phyloP scores from a whole-genome alignment of 2,329 filamentous ascomycete species.

The Trichoderma gracile region DNA sequence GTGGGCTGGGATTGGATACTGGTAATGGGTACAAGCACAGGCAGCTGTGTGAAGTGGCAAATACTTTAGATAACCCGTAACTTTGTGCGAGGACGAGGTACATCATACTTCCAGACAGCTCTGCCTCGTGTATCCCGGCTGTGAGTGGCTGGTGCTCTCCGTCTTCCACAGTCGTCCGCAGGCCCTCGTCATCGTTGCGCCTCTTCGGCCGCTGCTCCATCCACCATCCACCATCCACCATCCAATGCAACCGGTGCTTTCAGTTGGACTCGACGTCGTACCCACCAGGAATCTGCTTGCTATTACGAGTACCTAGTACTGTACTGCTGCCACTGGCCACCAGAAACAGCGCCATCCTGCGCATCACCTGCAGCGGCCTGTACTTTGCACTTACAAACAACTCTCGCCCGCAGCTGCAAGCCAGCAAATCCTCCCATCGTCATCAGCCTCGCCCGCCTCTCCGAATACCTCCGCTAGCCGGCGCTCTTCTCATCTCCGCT shows the following conservation, averaged over 20 bases:
- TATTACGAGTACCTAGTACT: too few relatives aligned
- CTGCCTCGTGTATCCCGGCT: not conserved
- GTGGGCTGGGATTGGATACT: not conserved
- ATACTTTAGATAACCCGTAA: too few relatives aligned
- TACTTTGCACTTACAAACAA: not conserved
- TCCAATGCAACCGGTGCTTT: conserved; percentile 14
- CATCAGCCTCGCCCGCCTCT: not conserved
- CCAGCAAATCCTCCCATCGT: conserved; percentile 19
- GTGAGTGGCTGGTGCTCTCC: conserved; percentile 13
- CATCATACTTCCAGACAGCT: not conserved
- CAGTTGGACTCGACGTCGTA: not conserved
- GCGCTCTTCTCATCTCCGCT: conserved; percentile 1
- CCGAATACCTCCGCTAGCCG: not conserved
- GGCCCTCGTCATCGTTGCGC: conserved; percentile 36
- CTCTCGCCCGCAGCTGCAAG: conserved; percentile 2
- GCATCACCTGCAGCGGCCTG: conserved; percentile 5
- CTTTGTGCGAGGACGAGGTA: not conserved
- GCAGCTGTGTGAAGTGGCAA: too few relatives aligned
- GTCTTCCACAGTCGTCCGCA: conserved; percentile 4
- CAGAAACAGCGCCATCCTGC: conserved; percentile 12
- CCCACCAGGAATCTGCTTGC: conserved; percentile 22
- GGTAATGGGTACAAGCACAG: too few relatives aligned
- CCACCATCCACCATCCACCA: too few relatives aligned
- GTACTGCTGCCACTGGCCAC: too few relatives aligned
- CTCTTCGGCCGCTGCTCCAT: conserved; percentile 24